Evolutionary conservation across 169 alveolate genomes (phyloP).

Genomic region (Plasmodium chabaudi): DNA sequence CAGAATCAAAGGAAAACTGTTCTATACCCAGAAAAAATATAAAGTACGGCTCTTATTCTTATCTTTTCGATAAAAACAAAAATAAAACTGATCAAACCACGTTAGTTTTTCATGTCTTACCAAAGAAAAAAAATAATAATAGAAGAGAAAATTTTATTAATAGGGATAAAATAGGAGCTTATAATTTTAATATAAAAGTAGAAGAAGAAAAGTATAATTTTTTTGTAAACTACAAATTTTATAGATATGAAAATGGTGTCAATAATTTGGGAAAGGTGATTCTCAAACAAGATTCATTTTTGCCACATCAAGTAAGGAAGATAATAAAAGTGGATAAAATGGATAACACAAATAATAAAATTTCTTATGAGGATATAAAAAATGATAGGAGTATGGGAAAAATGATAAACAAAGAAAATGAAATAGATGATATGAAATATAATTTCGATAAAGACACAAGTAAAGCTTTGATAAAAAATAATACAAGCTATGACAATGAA

Average conservation of each 20-base stretch:
- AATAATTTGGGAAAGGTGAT: neutral
- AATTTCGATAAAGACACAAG: too few relatives aligned
- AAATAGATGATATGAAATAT: too few relatives aligned
- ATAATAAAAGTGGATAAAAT: conserved; percentile 4
- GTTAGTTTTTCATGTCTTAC: neutral
- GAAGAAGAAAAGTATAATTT: conserved; percentile 20
- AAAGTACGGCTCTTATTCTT: too few relatives aligned
- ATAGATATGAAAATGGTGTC: conserved; percentile 33
- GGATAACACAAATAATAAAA: neutral
- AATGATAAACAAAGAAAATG: too few relatives aligned
- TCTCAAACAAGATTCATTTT: too few relatives aligned
- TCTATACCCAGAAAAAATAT: too few relatives aligned
- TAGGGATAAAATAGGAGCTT: neutral
- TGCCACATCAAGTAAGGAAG: neutral
- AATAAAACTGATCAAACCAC: too few relatives aligned
- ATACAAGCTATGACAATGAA: too few relatives aligned
- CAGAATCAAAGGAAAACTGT: too few relatives aligned
- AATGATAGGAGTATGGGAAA: too few relatives aligned
- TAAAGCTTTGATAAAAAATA: too few relatives aligned
- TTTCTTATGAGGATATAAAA: neutral
- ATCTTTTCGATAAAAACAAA: too few relatives aligned
- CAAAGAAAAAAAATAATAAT: neutral
- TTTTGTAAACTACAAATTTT: conserved; percentile 20
- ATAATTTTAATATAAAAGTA: conserved; percentile 2
- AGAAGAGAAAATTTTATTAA: neutral